phyloP scores from a whole-genome alignment of 768 basidiomycete genomes.

The Mycena polygramma region DNA sequence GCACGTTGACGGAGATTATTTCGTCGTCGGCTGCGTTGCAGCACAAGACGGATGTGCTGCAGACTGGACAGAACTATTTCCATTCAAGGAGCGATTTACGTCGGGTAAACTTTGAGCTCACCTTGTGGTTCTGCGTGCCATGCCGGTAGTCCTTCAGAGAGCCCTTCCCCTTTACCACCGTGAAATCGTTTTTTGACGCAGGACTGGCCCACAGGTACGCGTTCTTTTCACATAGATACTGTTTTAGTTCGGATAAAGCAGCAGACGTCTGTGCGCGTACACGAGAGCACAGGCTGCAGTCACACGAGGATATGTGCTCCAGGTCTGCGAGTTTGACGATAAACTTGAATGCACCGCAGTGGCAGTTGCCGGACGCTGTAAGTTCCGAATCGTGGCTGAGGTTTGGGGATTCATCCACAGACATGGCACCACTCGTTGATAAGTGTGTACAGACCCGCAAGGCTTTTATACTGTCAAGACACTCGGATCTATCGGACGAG shows the following conservation, averaged over 20 bases:
- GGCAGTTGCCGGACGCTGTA: slow-evolving; percentile 22
- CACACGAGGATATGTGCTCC: slow-evolving; percentile 1
- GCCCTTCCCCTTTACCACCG: background rate
- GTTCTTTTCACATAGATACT: background rate
- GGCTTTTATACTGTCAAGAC: too few relatives aligned
- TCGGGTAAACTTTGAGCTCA: background rate
- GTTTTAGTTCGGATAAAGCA: background rate
- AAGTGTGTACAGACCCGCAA: too few relatives aligned
- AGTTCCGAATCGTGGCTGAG: background rate
- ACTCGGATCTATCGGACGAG: too few relatives aligned
- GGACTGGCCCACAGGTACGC: slow-evolving; percentile 16
- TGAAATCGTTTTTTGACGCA: slow-evolving; percentile 6
- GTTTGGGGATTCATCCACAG: background rate
- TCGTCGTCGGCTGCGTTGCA: background rate
- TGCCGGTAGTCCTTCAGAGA: slow-evolving; percentile 16
- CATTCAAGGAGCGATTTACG: too few relatives aligned
- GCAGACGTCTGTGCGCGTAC: slow-evolving; percentile 5
- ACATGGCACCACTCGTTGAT: too few relatives aligned
- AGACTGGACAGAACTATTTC: slow-evolving; percentile 23
- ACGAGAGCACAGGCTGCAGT: slow-evolving; percentile 23
- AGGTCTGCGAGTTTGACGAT: slow-evolving; percentile 16
- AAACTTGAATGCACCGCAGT: slow-evolving; percentile 31
- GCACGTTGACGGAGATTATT: slow-evolving; percentile 19
- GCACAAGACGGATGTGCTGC: slow-evolving; percentile 24
- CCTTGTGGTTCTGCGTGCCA: slow-evolving; percentile 13